Percentiles rank a stretch among this genome's conserved stretches.
These are phyloP conservation scores for Puya raimondii DNA, from an alignment of 176 grass and related monocot species.

Conservation along the genomic window DNA sequence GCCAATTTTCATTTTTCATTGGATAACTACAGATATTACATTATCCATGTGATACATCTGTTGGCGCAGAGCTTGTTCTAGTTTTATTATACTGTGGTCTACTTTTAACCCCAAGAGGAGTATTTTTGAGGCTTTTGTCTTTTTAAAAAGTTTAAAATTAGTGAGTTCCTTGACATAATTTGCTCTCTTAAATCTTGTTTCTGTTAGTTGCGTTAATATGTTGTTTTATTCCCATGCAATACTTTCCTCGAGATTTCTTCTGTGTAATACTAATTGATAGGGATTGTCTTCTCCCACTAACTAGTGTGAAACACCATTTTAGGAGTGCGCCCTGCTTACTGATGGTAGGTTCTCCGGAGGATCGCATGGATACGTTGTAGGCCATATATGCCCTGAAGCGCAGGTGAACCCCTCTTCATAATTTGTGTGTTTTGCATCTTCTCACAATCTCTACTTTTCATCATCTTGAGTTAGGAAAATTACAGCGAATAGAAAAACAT, in stretches of 20 bases:
- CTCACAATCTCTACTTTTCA: background rate
- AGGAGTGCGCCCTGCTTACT: conserved; percentile 91
- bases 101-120: too few species aligned
- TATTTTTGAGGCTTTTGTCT: too few species aligned
- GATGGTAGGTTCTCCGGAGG: conserved; percentile 98
- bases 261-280: too few species aligned
- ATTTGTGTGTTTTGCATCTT: background rate
- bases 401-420: conserved; percentile 38
- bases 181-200: background rate
- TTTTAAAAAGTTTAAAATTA: too few species aligned
- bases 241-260: background rate
- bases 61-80: too few species aligned
- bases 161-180: background rate
- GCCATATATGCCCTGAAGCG: conserved; percentile 95
- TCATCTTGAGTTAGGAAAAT: background rate
- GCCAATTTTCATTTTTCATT: too few species aligned
- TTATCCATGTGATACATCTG: too few species aligned
- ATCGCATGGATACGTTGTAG: conserved; percentile 97
- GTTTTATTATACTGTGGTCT: too few species aligned
- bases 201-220: background rate
- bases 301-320: conserved; percentile 3
- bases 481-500: too few species aligned
- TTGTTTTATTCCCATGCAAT: background rate
- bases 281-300: conserved; percentile 14
- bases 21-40: too few species aligned